A percentile compares a stretch with the other conserved stretches of the same genome.
Evolutionary conservation across 306 rosid species (phyloP).

Genomic region (Prunus campanulata): DNA sequence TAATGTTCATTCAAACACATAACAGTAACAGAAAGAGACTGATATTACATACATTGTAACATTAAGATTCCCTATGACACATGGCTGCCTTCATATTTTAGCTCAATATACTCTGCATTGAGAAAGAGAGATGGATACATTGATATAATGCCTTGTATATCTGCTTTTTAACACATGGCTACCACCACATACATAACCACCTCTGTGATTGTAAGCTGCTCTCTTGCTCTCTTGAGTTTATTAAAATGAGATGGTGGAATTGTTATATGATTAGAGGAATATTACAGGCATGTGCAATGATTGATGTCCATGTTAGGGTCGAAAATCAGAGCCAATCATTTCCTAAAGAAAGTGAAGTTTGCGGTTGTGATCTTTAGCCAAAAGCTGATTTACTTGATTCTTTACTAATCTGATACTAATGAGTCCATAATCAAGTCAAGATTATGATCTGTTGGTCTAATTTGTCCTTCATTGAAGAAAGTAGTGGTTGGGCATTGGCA

Average conservation of each 20-base stretch:
- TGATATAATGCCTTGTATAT: slow-evolving; percentile 13
- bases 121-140: slow-evolving; percentile 32
- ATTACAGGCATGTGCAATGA: slow-evolving; percentile 86
- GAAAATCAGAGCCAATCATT: slow-evolving; percentile 50
- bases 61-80: slow-evolving; percentile 34
- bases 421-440: slow-evolving; percentile 41
- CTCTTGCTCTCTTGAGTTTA: slow-evolving; percentile 3
- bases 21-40: background rate
- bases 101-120: slow-evolving; percentile 20
- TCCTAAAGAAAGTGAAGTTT: slow-evolving; percentile 46
- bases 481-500: slow-evolving; percentile 23
- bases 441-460: slow-evolving; percentile 32
- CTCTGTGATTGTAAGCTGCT: slow-evolving; percentile 13
- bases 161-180: slow-evolving; percentile 49
- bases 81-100: slow-evolving; percentile 31
- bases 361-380: slow-evolving; percentile 31
- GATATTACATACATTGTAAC: background rate
- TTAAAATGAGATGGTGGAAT: slow-evolving; percentile 25
- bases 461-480: slow-evolving; percentile 34
- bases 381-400: slow-evolving; percentile 18
- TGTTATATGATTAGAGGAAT: slow-evolving; percentile 55
- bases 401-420: slow-evolving; percentile 14
- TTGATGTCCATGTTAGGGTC: slow-evolving; percentile 39
- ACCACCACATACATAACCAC: slow-evolving; percentile 31
- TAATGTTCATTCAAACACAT: slow-evolving; percentile 3